Evolutionary conservation across 75 land plant species (phyloP).

Genomic region (Pinus taeda): DNA sequence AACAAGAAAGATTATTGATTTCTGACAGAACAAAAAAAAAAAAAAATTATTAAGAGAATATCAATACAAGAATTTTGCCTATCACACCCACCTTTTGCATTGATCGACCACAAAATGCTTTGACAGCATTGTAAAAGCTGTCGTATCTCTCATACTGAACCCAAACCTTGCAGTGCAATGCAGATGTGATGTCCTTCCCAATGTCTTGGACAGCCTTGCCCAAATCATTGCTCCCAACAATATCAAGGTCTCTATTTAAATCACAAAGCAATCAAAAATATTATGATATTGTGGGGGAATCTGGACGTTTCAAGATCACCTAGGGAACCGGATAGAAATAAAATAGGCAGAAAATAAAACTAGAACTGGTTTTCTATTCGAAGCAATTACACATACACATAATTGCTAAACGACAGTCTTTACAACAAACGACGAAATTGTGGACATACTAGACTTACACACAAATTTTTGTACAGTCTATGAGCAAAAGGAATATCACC

Average conservation of each 20-base stretch:
- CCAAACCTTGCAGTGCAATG: constrained; percentile 72
- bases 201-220: constrained; percentile 40
- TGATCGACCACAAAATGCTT: constrained; percentile 78
- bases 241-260: constrained; percentile 66
- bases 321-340: not conserved
- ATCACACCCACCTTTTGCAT: constrained; percentile 68
- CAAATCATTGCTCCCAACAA: constrained; percentile 67
- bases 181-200: constrained; percentile 39
- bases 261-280: not conserved
- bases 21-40: not conserved
- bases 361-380: not conserved
- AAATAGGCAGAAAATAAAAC: not conserved
- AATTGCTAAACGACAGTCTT: not conserved
- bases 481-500: not conserved
- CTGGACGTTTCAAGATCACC: not conserved
- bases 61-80: not conserved
- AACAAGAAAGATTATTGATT: not conserved
- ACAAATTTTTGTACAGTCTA: not conserved
- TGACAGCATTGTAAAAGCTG: constrained; percentile 76
- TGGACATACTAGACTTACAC: not conserved
- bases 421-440: not conserved
- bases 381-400: not conserved
- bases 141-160: constrained; percentile 71
- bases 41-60: not conserved
- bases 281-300: not conserved